These are phyloP conservation scores for Kingdonia uniflora DNA, from an alignment of 164 flowering plant genomes.

Conservation along the genomic window DNA sequence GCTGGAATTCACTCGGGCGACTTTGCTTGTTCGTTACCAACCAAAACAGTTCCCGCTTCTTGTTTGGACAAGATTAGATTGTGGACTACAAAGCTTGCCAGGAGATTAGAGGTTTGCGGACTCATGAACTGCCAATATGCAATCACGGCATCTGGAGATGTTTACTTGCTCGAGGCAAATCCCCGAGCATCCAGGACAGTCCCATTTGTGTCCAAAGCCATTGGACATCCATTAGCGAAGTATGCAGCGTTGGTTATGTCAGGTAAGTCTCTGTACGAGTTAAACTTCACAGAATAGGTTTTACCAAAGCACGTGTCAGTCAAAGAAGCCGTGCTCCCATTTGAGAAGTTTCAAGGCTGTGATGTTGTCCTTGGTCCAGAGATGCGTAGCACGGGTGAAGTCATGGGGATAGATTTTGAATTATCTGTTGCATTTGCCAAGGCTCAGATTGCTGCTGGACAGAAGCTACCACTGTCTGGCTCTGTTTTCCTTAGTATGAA, in stretches of 20 bases:
- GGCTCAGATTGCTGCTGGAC: constrained; percentile 94
- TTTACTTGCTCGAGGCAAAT: constrained; percentile 85
- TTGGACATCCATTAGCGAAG: constrained; percentile 91
- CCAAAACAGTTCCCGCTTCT: constrained; percentile 56
- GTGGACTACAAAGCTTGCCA: constrained; percentile 78
- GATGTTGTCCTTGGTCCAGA: constrained; percentile 92
- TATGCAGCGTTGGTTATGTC: constrained; percentile 94
- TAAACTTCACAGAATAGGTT: constrained; percentile 62
- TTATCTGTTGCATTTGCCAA: constrained; percentile 78
- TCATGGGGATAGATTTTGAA: constrained; percentile 75
- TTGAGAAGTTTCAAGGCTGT: constrained; percentile 88
- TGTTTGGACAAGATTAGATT: constrained; percentile 65
- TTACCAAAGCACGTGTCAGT: constrained; percentile 77
- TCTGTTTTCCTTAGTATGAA: constrained; percentile 79
- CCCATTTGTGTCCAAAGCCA: constrained; percentile 93
- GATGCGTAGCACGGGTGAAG: constrained; percentile 98
- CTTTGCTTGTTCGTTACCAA: constrained; percentile 81
- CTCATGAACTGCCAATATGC: constrained; percentile 98
- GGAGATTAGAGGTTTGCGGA: constrained; percentile 73
- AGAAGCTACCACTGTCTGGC: constrained; percentile 72
- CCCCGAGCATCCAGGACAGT: constrained; percentile 95
- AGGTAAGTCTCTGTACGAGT: constrained; percentile 63
- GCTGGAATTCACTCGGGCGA: constrained; percentile 97
- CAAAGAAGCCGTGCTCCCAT: constrained; percentile 92
- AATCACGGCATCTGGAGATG: constrained; percentile 62